Evolutionary conservation across 2,329 filamentous ascomycete species (phyloP).

Genomic region (Xylariaceae sp.): DNA sequence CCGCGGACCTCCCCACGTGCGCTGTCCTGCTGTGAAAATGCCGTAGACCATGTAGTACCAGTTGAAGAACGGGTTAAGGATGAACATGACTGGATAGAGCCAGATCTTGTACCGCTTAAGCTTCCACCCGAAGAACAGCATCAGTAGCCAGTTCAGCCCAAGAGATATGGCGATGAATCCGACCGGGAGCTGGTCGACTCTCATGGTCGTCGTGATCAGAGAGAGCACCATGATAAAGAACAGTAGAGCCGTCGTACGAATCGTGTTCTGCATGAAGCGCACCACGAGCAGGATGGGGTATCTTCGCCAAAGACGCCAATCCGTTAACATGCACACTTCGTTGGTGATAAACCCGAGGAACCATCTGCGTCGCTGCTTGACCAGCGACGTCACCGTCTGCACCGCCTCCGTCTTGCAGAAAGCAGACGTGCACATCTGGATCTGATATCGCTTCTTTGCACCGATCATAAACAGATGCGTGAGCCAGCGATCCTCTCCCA

Average conservation of each 20-base stretch:
- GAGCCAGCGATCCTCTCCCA: conserved; percentile 94
- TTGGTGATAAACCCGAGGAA: conserved; percentile 97
- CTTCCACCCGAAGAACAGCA: conserved; percentile 91
- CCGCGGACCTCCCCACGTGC: conserved; percentile 92
- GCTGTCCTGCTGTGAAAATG: conserved; percentile 88
- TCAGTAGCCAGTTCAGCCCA: conserved; percentile 88
- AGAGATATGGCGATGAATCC: conserved; percentile 92
- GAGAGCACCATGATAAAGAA: conserved; percentile 94
- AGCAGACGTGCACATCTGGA: conserved; percentile 94
- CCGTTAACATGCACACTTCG: conserved; percentile 96
- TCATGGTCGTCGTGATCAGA: conserved; percentile 77
- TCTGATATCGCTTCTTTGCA: conserved; percentile 87
- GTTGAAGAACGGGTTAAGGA: conserved; percentile 94
- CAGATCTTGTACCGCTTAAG: conserved; percentile 88
- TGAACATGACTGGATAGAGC: conserved; percentile 93
- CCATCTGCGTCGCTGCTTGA: conserved; percentile 95
- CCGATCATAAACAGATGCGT: conserved; percentile 99
- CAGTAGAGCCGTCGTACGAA: conserved; percentile 85
- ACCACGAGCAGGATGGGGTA: conserved; percentile 85
- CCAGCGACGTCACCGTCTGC: conserved; percentile 75
- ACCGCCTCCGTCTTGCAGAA: conserved; percentile 99
- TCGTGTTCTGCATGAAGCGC: conserved; percentile 93
- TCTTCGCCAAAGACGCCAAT: conserved; percentile 83
- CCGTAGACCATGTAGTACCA: conserved; percentile 98
- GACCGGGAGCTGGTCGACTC: conserved; percentile 73